Conservation (phyloP, 305 asterid species). For the Fraxinus sp. region DNA sequence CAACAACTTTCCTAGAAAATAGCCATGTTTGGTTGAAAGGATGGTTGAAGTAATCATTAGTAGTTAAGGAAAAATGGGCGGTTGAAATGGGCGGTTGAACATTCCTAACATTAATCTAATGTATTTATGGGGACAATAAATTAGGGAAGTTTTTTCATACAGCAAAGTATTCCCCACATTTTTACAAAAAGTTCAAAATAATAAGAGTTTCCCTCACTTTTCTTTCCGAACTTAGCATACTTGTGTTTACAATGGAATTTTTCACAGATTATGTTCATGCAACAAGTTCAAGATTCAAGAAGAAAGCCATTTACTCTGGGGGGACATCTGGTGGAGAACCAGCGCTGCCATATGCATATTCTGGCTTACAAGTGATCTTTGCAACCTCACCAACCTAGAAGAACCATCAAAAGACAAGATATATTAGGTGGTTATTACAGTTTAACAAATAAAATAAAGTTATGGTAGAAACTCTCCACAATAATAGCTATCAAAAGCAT, state of each 20-base stretch:
- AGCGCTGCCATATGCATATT: slow-evolving; percentile 85
- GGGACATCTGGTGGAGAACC: slow-evolving; percentile 99
- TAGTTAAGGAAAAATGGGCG: neutral
- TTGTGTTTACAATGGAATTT: slow-evolving; percentile 6
- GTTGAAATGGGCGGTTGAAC: neutral
- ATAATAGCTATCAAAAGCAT: neutral
- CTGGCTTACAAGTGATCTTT: slow-evolving; percentile 88
- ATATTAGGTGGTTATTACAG: neutral
- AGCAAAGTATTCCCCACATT: neutral
- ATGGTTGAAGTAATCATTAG: neutral
- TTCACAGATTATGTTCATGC: slow-evolving; percentile 5
- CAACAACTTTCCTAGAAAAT: neutral
- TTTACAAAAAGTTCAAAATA: neutral
- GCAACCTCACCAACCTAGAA: slow-evolving; percentile 92
- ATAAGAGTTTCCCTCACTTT: neutral
- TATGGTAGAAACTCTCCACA: neutral
- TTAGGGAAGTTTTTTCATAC: neutral
- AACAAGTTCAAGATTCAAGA: slow-evolving; percentile 13
- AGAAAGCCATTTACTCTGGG: slow-evolving; percentile 52
- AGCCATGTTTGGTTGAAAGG: neutral
- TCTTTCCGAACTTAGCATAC: neutral
- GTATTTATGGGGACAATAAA: neutral
- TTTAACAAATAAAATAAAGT: neutral
- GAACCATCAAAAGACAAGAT: slow-evolving; percentile 18
- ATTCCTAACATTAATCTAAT: neutral